Conservation (phyloP, 805 yeast species). For the Saccharomyces kudriavzevii region DNA sequence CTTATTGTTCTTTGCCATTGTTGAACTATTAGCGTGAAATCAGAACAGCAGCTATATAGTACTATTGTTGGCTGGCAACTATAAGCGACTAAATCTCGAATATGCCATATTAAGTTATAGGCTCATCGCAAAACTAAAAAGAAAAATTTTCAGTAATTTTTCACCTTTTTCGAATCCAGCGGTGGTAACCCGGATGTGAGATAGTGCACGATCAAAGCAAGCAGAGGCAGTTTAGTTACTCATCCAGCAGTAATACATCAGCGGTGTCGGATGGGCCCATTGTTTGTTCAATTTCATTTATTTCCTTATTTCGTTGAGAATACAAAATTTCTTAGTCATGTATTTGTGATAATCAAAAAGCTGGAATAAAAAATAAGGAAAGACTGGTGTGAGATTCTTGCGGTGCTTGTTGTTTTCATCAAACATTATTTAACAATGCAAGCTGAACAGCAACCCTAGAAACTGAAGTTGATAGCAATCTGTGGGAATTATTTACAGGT, state of each 20-base stretch:
- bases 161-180: neutral
- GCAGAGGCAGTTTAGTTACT: neutral
- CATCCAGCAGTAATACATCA: too few species aligned
- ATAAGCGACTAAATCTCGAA: neutral
- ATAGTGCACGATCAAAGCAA: neutral
- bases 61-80: neutral
- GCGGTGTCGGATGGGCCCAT: too few species aligned
- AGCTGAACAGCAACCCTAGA: too few species aligned
- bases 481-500: too few species aligned
- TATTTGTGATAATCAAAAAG: neutral
- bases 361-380: neutral
- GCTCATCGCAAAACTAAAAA: neutral
- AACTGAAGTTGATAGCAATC: too few species aligned
- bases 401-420: too few species aligned
- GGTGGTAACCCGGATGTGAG: neutral
- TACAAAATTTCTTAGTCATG: neutral
- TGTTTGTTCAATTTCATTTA: too few species aligned
- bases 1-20: neutral
- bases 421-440: too few species aligned
- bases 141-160: neutral
- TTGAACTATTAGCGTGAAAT: neutral
- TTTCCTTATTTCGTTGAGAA: neutral
- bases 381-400: neutral
- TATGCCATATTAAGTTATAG: neutral
- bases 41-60: neutral